These are phyloP conservation scores for Solanum bulbocastanum DNA, from an alignment of 257 asterid species.

Conservation along the genomic window DNA sequence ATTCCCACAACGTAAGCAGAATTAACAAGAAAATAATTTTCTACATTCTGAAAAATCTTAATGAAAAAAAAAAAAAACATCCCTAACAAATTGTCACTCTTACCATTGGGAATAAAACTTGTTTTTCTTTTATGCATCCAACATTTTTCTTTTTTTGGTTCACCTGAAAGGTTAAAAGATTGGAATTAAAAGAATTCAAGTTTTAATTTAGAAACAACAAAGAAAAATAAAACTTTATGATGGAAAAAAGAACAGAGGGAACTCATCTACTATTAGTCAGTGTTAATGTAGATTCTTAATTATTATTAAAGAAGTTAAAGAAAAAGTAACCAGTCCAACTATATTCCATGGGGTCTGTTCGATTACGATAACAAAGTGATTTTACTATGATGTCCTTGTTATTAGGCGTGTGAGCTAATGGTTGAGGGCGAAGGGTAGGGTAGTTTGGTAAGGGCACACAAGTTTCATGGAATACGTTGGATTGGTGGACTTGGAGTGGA, in stretches of 20 bases:
- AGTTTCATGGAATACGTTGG: no score
- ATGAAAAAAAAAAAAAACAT: no score
- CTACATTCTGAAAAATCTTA: no score
- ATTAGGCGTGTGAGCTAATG: no score
- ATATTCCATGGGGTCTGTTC: no score
- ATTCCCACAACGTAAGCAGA: neutral
- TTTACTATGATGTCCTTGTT: no score
- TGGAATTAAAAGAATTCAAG: neutral
- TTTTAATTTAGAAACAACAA: neutral
- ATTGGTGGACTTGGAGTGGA: no score
- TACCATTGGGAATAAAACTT: slow-evolving; percentile 63
- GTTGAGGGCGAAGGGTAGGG: no score
- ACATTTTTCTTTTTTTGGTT: slow-evolving; percentile 10
- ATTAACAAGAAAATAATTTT: neutral
- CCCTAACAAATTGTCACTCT: neutral
- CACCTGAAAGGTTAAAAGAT: neutral
- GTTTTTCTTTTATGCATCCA: slow-evolving; percentile 47
- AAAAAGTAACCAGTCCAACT: no score
- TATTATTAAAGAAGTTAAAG: neutral
- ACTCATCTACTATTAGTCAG: neutral
- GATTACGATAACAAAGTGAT: no score
- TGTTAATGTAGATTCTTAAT: neutral
- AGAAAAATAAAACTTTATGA: neutral
- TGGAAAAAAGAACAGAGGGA: neutral
- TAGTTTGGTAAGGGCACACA: no score